Conservation (phyloP, 1,284 basidiomycete species). For the Cronartium quercuum region DNA sequence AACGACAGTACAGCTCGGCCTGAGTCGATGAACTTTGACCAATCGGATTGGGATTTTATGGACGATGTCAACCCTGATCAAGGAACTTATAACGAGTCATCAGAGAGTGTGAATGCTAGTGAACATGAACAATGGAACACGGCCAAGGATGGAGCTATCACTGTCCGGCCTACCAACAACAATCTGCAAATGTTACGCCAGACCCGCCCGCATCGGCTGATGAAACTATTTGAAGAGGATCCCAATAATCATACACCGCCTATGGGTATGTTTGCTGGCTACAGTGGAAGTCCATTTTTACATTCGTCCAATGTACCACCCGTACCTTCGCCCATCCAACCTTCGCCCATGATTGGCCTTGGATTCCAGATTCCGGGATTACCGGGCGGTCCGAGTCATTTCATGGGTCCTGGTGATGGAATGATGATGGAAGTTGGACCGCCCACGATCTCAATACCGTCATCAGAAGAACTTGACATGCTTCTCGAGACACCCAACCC, state of each 20-base stretch:
- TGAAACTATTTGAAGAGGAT: slow-evolving; percentile 34
- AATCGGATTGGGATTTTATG: slow-evolving; percentile 36
- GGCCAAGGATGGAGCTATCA: slow-evolving; percentile 7
- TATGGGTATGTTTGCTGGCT: slow-evolving; percentile 5
- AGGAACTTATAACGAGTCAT: background rate
- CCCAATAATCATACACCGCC: background rate
- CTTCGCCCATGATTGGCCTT: slow-evolving; percentile 23
- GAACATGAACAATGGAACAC: slow-evolving; percentile 1
- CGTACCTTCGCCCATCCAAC: background rate
- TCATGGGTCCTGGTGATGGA: background rate
- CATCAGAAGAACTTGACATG: slow-evolving; percentile 12
- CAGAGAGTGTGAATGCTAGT: background rate
- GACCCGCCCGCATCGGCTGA: slow-evolving; percentile 8
- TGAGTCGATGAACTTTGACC: slow-evolving; percentile 18
- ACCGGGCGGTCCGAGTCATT: background rate
- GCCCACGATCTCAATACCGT: slow-evolving; percentile 32
- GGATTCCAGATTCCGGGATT: slow-evolving; percentile 27
- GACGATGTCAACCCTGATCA: slow-evolving; percentile 6
- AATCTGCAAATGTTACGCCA: background rate
- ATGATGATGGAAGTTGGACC: background rate
- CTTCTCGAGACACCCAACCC: background rate
- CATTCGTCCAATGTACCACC: background rate
- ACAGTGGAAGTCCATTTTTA: background rate
- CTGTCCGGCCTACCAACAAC: slow-evolving; percentile 2
- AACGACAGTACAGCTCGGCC: background rate